Evolutionary conservation across 2,329 filamentous ascomycete species (phyloP), one percentile per base, ranked within the genome.

Genomic region (Penicillium sp.): DNA sequence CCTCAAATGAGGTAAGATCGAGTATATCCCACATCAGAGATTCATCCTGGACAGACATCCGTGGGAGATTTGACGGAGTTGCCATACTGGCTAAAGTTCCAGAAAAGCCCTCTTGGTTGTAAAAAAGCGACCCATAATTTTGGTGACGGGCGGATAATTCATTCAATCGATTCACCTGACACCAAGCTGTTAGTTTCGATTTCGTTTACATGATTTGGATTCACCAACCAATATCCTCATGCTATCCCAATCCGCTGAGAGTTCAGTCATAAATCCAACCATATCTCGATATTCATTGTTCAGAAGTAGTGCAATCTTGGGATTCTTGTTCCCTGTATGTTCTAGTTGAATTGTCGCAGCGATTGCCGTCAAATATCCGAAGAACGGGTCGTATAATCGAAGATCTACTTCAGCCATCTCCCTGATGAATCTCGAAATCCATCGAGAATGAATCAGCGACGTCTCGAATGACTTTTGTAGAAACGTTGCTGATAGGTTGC

Each of bases 291-390:
- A 67, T 34, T 67, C 65, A 11, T 59, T 61, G 13, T 63, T 66
- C 2, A 63, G 44, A 16, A 64, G 24, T 6, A 58, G 53, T 3
- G 64, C 63, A 34, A 68, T 61, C n/a, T 65, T 56, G 1, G 58
- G 64, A 7, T 67, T 67, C 18, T 62, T 64, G 47, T 58, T 66
- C 2, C 55, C 54, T 1, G 65, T 67, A 36, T 68, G 62, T 37
- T 68, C 66, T 2, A 68, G 55, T 23, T 68, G 65, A 23, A 67
- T 67, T 1, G 64, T 67, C 13, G 66, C 66, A 9, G 65, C 66
- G 21, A 68, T 65, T 3, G 65, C 65, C 29, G 62, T 60, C 3
- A 68, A 52, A 43, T 68, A 67, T 3, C 64, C 65, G 13, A 68
- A 53, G 29, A 67, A 68, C 1, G 66, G 66, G 36, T 68, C 66